These are phyloP conservation scores for Leccinum aurantiacum DNA, from an alignment of 768 basidiomycete species.

Conservation along the genomic window DNA sequence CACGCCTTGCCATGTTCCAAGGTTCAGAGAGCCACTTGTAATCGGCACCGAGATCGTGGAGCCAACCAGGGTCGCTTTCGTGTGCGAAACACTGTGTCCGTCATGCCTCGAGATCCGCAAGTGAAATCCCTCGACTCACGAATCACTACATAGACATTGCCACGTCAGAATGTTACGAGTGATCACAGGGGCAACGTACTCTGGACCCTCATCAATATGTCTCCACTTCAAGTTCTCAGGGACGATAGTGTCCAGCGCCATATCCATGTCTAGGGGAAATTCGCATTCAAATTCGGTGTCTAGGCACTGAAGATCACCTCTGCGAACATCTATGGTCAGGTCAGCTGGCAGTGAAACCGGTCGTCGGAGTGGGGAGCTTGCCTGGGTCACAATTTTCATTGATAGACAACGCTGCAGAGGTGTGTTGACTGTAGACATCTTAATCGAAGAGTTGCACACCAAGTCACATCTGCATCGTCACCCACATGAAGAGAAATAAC, in stretches of 20 bases:
- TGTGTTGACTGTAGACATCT: constrained; percentile 60
- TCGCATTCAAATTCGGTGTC: constrained; percentile 21
- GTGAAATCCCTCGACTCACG: constrained; percentile 46
- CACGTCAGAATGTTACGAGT: constrained; percentile 4
- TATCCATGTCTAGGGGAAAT: constrained; percentile 76
- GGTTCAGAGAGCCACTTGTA: constrained; percentile 68
- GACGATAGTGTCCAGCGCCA: constrained; percentile 87
- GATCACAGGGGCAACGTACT: constrained; percentile 47
- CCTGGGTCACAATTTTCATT: constrained; percentile 91
- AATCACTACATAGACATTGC: constrained; percentile 53
- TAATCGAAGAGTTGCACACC: constrained; percentile 6
- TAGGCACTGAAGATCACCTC: constrained; percentile 34
- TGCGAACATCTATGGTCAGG: constrained; percentile 40
- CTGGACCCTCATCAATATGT: constrained; percentile 90
- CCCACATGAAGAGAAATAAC: constrained; percentile 85
- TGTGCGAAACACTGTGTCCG: constrained; percentile 73
- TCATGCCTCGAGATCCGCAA: constrained; percentile 1
- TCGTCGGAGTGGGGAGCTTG: constrained; percentile 27
- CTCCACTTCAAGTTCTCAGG: constrained; percentile 80
- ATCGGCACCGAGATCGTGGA: constrained; percentile 83
- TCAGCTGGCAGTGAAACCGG: constrained; percentile 5
- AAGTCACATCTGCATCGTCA: constrained; percentile 6
- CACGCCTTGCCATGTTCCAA: constrained; percentile 93
- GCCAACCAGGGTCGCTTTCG: constrained; percentile 85
- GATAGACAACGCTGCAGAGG: constrained; percentile 74